Conservation (phyloP, 495 filamentous ascomycete genomes). For the Penicillium verhagenii region DNA sequence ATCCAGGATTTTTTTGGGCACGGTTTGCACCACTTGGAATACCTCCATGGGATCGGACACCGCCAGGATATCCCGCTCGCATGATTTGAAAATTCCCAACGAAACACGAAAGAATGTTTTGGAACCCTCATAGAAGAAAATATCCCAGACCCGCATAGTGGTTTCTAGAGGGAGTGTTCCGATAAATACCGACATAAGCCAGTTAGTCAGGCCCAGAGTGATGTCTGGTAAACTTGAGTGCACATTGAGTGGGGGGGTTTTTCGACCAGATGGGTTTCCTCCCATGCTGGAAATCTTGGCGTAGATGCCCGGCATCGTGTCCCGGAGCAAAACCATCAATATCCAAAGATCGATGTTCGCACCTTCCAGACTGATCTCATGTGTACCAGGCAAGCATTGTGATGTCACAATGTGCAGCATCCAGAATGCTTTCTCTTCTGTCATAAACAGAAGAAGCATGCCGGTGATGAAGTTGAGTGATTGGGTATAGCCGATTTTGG, state of each 20-base stretch:
- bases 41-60: conserved; percentile 92
- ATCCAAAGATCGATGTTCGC: conserved; percentile 95
- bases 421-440: conserved; percentile 91
- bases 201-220: conserved; percentile 89
- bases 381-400: conserved; percentile 85
- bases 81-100: conserved; percentile 88
- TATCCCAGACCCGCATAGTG: conserved; percentile 90
- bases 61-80: conserved; percentile 75
- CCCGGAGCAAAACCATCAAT: conserved; percentile 79
- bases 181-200: conserved; percentile 98
- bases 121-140: conserved; percentile 92
- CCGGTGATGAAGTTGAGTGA: conserved; percentile 97
- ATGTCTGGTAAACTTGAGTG: conserved; percentile 77
- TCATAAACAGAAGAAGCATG: conserved; percentile 87
- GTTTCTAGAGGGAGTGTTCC: conserved; percentile 89
- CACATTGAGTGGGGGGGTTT: conserved; percentile 44
- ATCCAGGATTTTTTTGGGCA: conserved; percentile 79
- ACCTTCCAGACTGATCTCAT: conserved; percentile 87
- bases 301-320: conserved; percentile 84
- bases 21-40: conserved; percentile 90
- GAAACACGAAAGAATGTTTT: conserved; percentile 95
- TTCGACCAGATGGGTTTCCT: conserved; percentile 51
- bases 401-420: conserved; percentile 91
- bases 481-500: conserved; percentile 91
- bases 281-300: conserved; percentile 77